Conservation (phyloP, 345 rosid species). For the Conringia planisiliqua region DNA sequence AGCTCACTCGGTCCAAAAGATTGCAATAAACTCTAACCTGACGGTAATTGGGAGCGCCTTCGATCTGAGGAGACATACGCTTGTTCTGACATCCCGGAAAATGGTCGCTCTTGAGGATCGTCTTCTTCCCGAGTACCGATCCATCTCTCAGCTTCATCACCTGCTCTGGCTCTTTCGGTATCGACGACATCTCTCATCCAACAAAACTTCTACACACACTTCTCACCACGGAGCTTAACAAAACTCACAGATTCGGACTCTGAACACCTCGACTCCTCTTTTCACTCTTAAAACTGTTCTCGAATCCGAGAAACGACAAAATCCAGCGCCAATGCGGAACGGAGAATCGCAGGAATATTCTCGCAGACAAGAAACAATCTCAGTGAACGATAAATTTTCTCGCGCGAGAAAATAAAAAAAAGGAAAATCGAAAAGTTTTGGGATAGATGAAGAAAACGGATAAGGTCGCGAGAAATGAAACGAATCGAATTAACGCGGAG, state of each 20-base stretch:
- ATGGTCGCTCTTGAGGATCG: constrained; percentile 96
- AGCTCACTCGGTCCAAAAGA: neutral
- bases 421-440: neutral
- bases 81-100: constrained; percentile 99
- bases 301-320: neutral
- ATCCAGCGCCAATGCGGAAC: constrained; percentile 24
- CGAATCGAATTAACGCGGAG: constrained; percentile 17
- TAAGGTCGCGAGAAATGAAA: constrained; percentile 21
- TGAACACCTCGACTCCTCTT: constrained; percentile 1
- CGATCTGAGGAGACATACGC: constrained; percentile 85
- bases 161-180: constrained; percentile 80
- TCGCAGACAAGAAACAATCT: neutral
- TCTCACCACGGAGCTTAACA: neutral
- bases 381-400: neutral
- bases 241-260: neutral
- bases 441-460: constrained; percentile 2
- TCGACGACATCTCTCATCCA: constrained; percentile 64
- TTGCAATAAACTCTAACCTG: constrained; percentile 46
- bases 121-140: constrained; percentile 94
- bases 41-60: constrained; percentile 98
- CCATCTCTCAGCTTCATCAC: constrained; percentile 94
- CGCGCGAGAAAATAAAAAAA: constrained; percentile 2
- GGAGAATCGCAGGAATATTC: constrained; percentile 21
- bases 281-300: constrained; percentile 8
- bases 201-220: neutral